phyloP scores from a whole-genome alignment of 2,329 filamentous ascomycete genomes.

The Huntiella abstrusa region DNA sequence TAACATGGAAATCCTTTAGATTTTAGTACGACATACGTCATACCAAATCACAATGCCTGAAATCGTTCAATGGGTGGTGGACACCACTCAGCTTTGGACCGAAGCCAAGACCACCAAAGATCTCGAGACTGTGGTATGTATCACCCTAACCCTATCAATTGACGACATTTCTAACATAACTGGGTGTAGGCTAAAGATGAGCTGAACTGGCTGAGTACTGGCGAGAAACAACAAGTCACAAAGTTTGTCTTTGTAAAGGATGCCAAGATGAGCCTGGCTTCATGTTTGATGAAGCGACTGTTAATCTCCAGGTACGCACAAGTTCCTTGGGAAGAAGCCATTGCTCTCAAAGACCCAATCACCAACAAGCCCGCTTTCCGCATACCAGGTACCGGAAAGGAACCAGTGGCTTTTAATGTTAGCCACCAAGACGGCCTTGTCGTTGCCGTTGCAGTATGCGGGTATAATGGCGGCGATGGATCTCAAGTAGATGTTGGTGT shows the following conservation, averaged over 20 bases:
- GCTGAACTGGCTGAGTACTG: conserved; percentile 29
- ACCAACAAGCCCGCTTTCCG: conserved; percentile 34
- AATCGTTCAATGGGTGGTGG: conserved; percentile 41
- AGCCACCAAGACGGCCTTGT: conserved; percentile 64
- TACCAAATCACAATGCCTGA: background rate
- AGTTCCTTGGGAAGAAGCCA: conserved; percentile 41
- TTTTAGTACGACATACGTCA: no score
- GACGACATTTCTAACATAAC: background rate
- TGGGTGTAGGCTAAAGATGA: conserved; percentile 30
- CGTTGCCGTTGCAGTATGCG: conserved; percentile 37
- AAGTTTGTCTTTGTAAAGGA: conserved; percentile 49
- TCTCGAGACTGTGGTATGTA: conserved; percentile 26
- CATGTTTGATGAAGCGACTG: conserved; percentile 54
- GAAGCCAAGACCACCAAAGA: conserved; percentile 28
- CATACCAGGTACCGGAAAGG: conserved; percentile 26
- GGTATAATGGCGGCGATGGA: conserved; percentile 14
- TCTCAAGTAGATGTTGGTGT: conserved; percentile 38
- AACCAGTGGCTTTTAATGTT: conserved; percentile 50
- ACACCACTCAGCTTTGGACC: conserved; percentile 41
- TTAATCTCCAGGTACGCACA: conserved; percentile 39
- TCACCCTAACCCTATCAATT: background rate
- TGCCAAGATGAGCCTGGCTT: conserved; percentile 55
- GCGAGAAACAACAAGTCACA: conserved; percentile 38
- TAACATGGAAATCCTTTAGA: no score
- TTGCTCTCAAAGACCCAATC: conserved; percentile 32